These are phyloP conservation scores for sorghum (Sorghum bicolor) DNA, from an alignment of 176 grass and related monocot genomes.

Conservation along the genomic window Sorghum_bicolor_NCBIv3 NC_012870.2:62403501-62404000, in stretches of 20 bases:
- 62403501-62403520: conserved; percentile 71
- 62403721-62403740: conserved; percentile 28
- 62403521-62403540: conserved; percentile 67
- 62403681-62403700: conserved; percentile 89
- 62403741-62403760: conserved; percentile 44
- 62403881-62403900: conserved; percentile 12
- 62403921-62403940: background rate
- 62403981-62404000: background rate
- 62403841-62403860: conserved; percentile 29
- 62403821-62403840: conserved; percentile 15
- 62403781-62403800: background rate
- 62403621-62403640: conserved; percentile 85
- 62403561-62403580: conserved; percentile 90
- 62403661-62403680: conserved; percentile 63
- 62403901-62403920: conserved; percentile 27
- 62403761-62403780: conserved; percentile 23
- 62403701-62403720: conserved; percentile 60
- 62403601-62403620: conserved; percentile 75
- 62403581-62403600: conserved; percentile 87
- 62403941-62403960: background rate
- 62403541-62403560: conserved; percentile 79
- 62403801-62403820: background rate
- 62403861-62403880: conserved; percentile 15
- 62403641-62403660: conserved; percentile 58
- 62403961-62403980: conserved; percentile 8